Conservation (phyloP, 2,329 filamentous ascomycete genomes). For the Fulvia fulva region DNA sequence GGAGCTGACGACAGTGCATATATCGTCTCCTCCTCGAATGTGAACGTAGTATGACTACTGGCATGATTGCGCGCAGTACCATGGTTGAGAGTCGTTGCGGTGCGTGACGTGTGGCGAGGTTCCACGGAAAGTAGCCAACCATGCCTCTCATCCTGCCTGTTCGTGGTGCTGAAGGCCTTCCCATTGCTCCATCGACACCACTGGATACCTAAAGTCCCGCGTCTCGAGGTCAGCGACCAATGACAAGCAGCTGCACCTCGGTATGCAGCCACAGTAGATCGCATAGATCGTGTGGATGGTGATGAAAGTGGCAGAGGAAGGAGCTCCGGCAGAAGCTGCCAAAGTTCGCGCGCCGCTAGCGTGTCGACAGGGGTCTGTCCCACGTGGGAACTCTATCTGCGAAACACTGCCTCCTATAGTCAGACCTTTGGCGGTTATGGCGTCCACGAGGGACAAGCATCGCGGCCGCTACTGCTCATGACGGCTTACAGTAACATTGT, state of each 20-base stretch:
- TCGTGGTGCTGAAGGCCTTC: neutral
- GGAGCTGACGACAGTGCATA: constrained; percentile 87
- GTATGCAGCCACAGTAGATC: neutral
- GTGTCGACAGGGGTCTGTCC: neutral
- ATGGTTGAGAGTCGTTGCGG: neutral
- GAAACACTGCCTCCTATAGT: neutral
- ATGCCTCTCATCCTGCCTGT: neutral
- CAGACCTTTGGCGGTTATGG: neutral
- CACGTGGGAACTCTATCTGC: neutral
- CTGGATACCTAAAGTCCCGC: neutral
- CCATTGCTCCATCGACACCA: neutral
- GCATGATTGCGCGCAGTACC: neutral
- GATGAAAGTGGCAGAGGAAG: neutral
- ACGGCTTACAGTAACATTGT: neutral
- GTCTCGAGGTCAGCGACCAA: neutral
- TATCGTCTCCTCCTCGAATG: constrained; percentile 57
- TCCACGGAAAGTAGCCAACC: no score
- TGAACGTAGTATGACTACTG: neutral
- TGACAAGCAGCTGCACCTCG: neutral
- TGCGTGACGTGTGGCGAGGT: no score
- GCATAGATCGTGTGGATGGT: neutral
- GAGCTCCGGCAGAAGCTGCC: neutral
- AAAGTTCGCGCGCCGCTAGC: neutral
- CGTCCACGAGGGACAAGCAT: neutral
- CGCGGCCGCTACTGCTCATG: neutral